These are phyloP conservation scores for Chrysosporium queenslandicum DNA, from an alignment of 2,329 filamentous ascomycete genomes.

Conservation along the genomic window DNA sequence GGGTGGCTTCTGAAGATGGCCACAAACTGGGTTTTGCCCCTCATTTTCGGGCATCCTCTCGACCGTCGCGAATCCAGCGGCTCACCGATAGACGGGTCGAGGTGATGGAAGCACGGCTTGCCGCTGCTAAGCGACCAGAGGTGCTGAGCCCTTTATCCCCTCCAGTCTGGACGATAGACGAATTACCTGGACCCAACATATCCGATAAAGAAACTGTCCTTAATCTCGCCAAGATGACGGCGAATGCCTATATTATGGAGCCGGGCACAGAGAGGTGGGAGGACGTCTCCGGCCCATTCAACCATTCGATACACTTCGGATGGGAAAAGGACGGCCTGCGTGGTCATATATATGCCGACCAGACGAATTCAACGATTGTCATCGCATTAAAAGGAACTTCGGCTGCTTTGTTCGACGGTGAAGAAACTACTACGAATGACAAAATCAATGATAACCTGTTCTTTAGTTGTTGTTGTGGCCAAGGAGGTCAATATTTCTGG, in stretches of 20 bases:
- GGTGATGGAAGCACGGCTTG: constrained; percentile 68
- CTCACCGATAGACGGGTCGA: constrained; percentile 66
- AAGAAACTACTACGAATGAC: constrained; percentile 92
- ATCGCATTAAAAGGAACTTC: constrained; percentile 90
- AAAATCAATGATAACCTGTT: constrained; percentile 97
- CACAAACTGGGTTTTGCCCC: constrained; percentile 34
- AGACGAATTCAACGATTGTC: constrained; percentile 73
- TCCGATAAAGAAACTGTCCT: constrained; percentile 77
- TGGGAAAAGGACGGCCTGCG: constrained; percentile 84
- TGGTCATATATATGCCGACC: constrained; percentile 85
- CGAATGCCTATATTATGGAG: constrained; percentile 74
- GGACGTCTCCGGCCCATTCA: constrained; percentile 67
- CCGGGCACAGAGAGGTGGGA: constrained; percentile 69
- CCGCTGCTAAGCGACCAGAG: constrained; percentile 58
- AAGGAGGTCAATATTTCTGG: constrained; percentile 84
- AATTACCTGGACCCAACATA: constrained; percentile 67
- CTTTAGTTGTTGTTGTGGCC: constrained; percentile 94
- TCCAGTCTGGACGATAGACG: constrained; percentile 73
- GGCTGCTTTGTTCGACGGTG: constrained; percentile 87
- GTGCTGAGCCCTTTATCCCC: constrained; percentile 57
- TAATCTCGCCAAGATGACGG: constrained; percentile 75
- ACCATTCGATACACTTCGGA: constrained; percentile 79
- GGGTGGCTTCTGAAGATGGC: constrained; percentile 34
- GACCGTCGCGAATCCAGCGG: constrained; percentile 62
- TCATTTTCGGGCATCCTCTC: constrained; percentile 53